Percentiles rank a stretch among this genome's conserved stretches.
These are phyloP conservation scores for Acacia pycnantha DNA, from an alignment of 331 rosid species.

Conservation along the genomic window DNA sequence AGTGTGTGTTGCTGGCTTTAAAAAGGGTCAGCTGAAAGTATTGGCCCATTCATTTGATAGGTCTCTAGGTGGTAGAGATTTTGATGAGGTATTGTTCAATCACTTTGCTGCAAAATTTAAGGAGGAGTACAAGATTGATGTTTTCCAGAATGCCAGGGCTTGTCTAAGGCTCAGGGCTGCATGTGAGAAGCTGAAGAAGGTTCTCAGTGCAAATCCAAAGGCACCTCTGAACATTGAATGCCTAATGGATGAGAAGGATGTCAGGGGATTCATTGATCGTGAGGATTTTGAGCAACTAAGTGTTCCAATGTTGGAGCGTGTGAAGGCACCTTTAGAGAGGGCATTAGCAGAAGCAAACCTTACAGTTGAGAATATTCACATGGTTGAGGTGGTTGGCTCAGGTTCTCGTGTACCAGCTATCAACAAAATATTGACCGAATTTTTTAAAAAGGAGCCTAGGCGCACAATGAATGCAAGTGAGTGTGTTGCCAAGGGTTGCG, in stretches of 20 bases:
- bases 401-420: conserved; percentile 94
- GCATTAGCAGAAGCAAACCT: conserved; percentile 91
- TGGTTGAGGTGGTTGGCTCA: conserved; percentile 95
- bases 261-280: conserved; percentile 72
- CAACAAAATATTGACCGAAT: conserved; percentile 76
- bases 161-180: conserved; percentile 79
- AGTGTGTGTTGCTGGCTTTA: conserved; percentile 91
- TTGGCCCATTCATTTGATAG: conserved; percentile 83
- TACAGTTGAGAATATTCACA: conserved; percentile 62
- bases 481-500: conserved; percentile 94
- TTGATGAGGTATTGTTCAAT: conserved; percentile 77
- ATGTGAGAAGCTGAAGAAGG: conserved; percentile 91
- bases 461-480: conserved; percentile 98
- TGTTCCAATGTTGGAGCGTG: conserved; percentile 84
- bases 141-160: conserved; percentile 81
- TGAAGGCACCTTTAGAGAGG: conserved; percentile 78
- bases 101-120: conserved; percentile 80
- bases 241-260: conserved; percentile 96
- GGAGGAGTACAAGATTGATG: conserved; percentile 84
- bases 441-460: conserved; percentile 89
- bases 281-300: conserved; percentile 86
- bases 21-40: conserved; percentile 83
- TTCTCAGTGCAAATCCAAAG: conserved; percentile 95
- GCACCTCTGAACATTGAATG: conserved; percentile 94
- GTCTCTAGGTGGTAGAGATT: conserved; percentile 93